Evolutionary conservation across 108 stramenopile genomes (phyloP).

Genomic region (Fistulifera pelliculosa): DNA sequence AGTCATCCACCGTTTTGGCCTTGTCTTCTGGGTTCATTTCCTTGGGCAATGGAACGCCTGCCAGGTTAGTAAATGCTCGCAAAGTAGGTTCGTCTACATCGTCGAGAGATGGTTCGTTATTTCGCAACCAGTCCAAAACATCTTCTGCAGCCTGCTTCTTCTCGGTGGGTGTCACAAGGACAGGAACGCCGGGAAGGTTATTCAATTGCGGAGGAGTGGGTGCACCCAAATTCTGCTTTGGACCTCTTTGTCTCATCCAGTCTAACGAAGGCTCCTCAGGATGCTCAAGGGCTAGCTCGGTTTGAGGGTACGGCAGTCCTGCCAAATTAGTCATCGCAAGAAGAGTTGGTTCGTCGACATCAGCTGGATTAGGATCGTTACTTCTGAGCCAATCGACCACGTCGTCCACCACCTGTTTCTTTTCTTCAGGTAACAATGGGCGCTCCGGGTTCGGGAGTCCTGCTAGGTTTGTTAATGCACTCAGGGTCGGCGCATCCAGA

Average conservation of each 20-base stretch:
- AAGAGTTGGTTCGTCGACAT: conserved; percentile 7
- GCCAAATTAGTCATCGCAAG: conserved; percentile 7
- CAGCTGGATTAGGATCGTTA: conserved; percentile 5
- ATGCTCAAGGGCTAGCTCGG: not conserved
- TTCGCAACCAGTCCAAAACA: conserved; percentile 18
- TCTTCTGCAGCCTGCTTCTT: conserved; percentile 8
- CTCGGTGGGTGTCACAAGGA: not conserved
- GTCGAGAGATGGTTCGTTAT: conserved; percentile 4
- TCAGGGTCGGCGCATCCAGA: conserved; percentile 2
- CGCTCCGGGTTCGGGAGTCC: conserved; percentile 3
- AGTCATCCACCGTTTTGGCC: conserved; percentile 15
- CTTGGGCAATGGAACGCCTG: conserved; percentile 4
- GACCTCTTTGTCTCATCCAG: conserved; percentile 1
- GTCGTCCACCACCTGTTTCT: conserved; percentile 2
- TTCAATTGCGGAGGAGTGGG: not conserved
- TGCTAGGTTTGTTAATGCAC: conserved; percentile 3
- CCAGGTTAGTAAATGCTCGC: not conserved
- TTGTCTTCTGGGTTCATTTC: conserved; percentile 14
- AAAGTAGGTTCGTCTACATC: conserved; percentile 13
- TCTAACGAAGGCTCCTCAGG: not conserved
- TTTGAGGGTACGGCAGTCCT: not conserved
- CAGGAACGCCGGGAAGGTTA: not conserved
- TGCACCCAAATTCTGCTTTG: not conserved
- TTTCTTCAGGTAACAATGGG: conserved; percentile 1
- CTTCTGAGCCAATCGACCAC: conserved; percentile 2